Evolutionary conservation across 768 basidiomycete genomes (phyloP), one percentile per base, ranked within the genome.

Genomic region (Postia placenta): DNA sequence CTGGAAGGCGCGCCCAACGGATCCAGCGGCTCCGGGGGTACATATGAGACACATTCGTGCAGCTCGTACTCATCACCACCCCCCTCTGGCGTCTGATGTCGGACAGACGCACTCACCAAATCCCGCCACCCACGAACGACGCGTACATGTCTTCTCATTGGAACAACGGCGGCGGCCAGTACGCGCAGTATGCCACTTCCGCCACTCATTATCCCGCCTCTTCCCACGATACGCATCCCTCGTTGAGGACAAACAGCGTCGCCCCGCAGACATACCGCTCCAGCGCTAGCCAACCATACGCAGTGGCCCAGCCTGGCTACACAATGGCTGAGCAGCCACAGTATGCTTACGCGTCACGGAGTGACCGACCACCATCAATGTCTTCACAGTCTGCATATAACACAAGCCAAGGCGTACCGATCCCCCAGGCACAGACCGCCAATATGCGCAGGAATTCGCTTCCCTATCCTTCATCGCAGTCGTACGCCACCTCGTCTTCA

Each of bases 401-500:
- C 48, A 47, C 51, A 15, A 47, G 42, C 19, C 48, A 54, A 23
- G 48, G 45, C n/a, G 47, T 49, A 33, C 41, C 12, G 25, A 47
- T 37, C 14, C 28, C 20, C 22, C 33, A 22, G 23, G 17, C 22
- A 37, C 17, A 23, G 42, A 22, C 20, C 54, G 47, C 44, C 11
- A 25, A 44, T 37, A 27, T 35, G 37, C 28, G 51, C 37, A 22
- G 50, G n/a, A 47, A 40, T 41, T 33, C 54, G 28, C 62, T 52
- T 43, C 37, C 54, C 27, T 48, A 44, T 36, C 38, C 57, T 20
- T 51, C 54, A 19, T 47, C 58, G 24, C 54, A 56, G 24, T 42
- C 59, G 36, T 60, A 62, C 51, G 51, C 50, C 30, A 25, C 53
- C 26, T 42, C 59, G 38, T 51, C 55, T 44, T 56, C 56, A 41